Conservation (phyloP, 768 basidiomycete genomes). For the Paxillus rubicundulus region DNA sequence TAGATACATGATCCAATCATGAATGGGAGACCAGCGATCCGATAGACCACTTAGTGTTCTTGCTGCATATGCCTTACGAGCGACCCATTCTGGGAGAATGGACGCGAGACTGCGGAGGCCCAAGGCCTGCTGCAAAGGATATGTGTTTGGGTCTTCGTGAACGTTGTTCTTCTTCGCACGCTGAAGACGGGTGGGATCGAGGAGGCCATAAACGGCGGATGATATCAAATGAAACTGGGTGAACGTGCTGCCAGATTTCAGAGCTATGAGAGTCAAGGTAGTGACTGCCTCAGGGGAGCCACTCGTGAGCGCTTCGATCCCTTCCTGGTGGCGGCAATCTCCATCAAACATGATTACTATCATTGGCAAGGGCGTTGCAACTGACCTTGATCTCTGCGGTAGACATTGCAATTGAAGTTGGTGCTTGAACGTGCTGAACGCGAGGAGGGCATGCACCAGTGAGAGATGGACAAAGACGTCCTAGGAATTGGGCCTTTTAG, state of each 20-base stretch:
- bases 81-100: constrained; percentile 8
- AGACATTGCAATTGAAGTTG: constrained; percentile 9
- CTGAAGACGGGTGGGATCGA: constrained; percentile 21
- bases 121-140: constrained; percentile 15
- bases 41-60: constrained; percentile 6
- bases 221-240: constrained; percentile 17
- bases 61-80: background rate
- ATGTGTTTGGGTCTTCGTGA: constrained; percentile 10
- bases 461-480: too few relatives aligned
- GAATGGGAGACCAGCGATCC: constrained; percentile 18
- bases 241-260: constrained; percentile 14
- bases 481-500: too few relatives aligned
- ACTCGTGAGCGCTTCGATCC: constrained; percentile 18
- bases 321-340: constrained; percentile 9
- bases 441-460: too few relatives aligned
- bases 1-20: constrained; percentile 25
- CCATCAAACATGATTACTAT: background rate
- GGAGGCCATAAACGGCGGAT: constrained; percentile 18
- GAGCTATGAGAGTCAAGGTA: constrained; percentile 19
- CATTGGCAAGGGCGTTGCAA: background rate
- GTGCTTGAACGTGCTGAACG: background rate
- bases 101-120: constrained; percentile 16
- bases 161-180: constrained; percentile 7
- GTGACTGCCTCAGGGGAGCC: constrained; percentile 21
- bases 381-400: constrained; percentile 19